phyloP scores from a whole-genome alignment of 2,329 filamentous ascomycete genomes.

The Aureobasidium leucospermi region DNA sequence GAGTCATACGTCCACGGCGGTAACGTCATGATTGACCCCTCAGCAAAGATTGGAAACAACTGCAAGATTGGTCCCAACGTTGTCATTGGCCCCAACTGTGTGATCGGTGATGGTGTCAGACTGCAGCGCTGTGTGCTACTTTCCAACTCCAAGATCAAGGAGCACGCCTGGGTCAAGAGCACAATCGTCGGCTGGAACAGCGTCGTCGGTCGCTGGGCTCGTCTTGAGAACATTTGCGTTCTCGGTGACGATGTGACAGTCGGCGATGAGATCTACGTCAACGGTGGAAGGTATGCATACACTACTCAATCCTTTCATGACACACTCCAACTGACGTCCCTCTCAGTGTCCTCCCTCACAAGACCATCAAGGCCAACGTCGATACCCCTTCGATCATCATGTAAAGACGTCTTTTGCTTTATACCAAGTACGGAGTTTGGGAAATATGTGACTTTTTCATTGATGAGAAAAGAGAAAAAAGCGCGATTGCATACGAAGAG shows the following conservation, averaged over 20 bases:
- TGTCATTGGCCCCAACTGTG: conserved; percentile 85
- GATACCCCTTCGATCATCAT: conserved; percentile 47
- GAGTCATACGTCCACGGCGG: conserved; percentile 83
- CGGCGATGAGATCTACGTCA: conserved; percentile 97
- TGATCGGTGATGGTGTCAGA: conserved; percentile 87
- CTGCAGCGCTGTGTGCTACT: conserved; percentile 89
- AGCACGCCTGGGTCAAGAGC: conserved; percentile 98
- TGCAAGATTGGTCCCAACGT: conserved; percentile 98
- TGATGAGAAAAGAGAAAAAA: conserved; percentile 12
- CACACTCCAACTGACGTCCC: neutral
- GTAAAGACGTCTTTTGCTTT: conserved; percentile 16
- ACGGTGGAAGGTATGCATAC: conserved; percentile 56
- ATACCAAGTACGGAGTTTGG: neutral
- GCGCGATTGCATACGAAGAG: conserved; percentile 11
- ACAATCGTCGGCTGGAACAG: conserved; percentile 99
- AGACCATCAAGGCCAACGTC: conserved; percentile 98
- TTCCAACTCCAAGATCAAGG: conserved; percentile 87
- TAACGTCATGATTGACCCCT: conserved; percentile 90
- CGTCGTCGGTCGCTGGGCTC: conserved; percentile 88
- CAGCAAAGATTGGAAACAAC: conserved; percentile 95
- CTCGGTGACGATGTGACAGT: conserved; percentile 96
- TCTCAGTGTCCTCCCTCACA: conserved; percentile 80
- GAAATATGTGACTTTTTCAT: neutral
- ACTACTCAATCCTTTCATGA: neutral
- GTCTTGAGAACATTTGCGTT: conserved; percentile 96